A percentile compares a stretch with the other conserved stretches of the same genome.
Evolutionary conservation across 208 protist species (phyloP).

Genomic region (Trypanosoma platydactyli): DNA sequence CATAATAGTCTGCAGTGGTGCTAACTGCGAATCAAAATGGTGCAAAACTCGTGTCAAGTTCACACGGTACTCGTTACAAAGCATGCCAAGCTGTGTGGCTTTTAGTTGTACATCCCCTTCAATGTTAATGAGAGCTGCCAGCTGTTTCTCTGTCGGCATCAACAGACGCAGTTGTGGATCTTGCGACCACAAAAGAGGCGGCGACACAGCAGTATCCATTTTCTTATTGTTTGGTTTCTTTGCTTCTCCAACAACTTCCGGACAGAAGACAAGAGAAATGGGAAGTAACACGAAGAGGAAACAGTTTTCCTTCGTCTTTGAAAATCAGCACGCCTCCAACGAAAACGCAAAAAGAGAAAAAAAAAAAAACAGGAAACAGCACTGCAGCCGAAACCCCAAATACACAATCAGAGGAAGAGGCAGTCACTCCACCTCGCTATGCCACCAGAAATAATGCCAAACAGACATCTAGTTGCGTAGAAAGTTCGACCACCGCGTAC

Average conservation of each 20-base stretch:
- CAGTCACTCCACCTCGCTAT: not conserved
- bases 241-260: constrained; percentile 20
- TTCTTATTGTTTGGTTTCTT: not conserved
- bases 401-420: constrained; percentile 1
- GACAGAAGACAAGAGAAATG: constrained; percentile 13
- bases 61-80: constrained; percentile 67
- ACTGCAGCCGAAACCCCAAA: no score
- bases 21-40: constrained; percentile 62
- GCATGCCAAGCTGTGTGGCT: constrained; percentile 57
- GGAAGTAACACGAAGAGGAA: not conserved
- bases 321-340: not conserved
- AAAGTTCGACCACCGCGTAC: constrained; percentile 88
- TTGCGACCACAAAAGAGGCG: constrained; percentile 27
- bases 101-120: constrained; percentile 65
- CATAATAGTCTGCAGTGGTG: constrained; percentile 43
- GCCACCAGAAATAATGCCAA: not conserved
- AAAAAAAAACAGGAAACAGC: constrained; percentile 1
- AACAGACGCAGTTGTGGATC: no score
- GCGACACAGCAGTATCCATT: constrained; percentile 28
- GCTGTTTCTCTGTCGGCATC: constrained; percentile 35
- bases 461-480: constrained; percentile 55
- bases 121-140: constrained; percentile 36
- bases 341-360: not conserved
- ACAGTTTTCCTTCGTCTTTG: not conserved
- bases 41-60: constrained; percentile 53